Conservation (phyloP, 1,284 basidiomycete species). For the Microbotryum intermedium region DNA sequence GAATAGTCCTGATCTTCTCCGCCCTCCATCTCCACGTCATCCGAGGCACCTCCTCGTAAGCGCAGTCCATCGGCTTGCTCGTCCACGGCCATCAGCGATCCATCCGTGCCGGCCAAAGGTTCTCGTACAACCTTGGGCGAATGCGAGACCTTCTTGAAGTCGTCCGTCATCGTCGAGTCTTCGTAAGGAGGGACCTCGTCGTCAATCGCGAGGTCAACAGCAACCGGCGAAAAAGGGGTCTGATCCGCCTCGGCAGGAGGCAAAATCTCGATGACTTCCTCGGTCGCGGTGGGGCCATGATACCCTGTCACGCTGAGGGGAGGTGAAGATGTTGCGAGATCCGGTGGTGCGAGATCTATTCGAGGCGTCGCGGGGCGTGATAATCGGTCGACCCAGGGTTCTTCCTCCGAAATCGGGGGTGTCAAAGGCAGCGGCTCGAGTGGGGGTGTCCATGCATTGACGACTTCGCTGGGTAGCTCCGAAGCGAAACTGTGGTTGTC, state of each 20-base stretch:
- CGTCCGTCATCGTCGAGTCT: no score
- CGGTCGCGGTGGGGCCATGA: background rate
- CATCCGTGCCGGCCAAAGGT: constrained; percentile 4
- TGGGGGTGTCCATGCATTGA: constrained; percentile 9
- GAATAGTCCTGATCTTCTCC: constrained; percentile 12
- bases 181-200: background rate
- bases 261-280: background rate
- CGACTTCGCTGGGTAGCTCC: constrained; percentile 1
- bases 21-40: constrained; percentile 1
- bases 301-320: no score
- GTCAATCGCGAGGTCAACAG: background rate
- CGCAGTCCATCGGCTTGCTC: background rate
- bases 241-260: background rate
- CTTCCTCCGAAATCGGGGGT: background rate
- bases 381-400: no score
- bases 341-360: no score
- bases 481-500: constrained; percentile 22
- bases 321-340: no score
- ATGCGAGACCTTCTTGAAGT: no score
- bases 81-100: background rate
- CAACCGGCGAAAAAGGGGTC: background rate
- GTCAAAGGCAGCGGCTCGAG: background rate
- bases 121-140: background rate
- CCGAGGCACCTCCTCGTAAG: constrained; percentile 11
- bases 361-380: no score